Conservation (phyloP, 2,329 filamentous ascomycete genomes). For the Monosporascus ibericus region DNA sequence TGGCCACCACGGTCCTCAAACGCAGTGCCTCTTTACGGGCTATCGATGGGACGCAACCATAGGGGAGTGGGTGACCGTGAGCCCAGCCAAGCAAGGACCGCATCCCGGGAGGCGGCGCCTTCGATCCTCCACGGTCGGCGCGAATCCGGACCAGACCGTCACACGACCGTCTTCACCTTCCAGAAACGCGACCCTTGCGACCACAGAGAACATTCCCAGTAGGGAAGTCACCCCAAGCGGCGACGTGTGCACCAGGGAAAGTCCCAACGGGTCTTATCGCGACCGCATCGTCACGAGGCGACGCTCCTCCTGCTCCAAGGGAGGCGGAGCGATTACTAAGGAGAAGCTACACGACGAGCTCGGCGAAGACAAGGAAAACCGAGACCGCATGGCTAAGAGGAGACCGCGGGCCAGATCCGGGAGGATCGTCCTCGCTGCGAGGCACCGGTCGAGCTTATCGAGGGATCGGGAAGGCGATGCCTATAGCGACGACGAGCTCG, state of each 20-base stretch:
- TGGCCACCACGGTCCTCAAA: background rate
- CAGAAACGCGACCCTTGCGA: too few relatives aligned
- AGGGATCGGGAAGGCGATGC: slow-evolving; percentile 3
- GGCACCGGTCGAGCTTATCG: slow-evolving; percentile 8
- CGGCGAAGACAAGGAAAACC: slow-evolving; percentile 15
- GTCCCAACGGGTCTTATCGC: too few relatives aligned
- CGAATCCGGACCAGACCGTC: too few relatives aligned
- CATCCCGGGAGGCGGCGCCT: slow-evolving; percentile 14
- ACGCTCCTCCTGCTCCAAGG: too few relatives aligned
- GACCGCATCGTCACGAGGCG: background rate
- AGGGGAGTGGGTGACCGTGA: slow-evolving; percentile 48
- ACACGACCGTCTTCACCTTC: too few relatives aligned
- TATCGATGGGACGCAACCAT: slow-evolving; percentile 52
- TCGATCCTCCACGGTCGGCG: slow-evolving; percentile 9
- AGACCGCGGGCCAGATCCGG: slow-evolving; percentile 9
- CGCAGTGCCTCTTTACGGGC: slow-evolving; percentile 19
- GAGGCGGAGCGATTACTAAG: background rate
- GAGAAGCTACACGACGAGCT: slow-evolving; percentile 10
- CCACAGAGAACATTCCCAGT: background rate
- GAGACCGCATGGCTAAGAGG: background rate
- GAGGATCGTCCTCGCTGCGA: slow-evolving; percentile 2
- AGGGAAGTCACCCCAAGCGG: too few relatives aligned
- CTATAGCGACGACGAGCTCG: slow-evolving; percentile 20
- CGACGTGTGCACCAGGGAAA: too few relatives aligned
- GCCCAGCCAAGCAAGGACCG: slow-evolving; percentile 27